Conservation (phyloP, 352 stramenopile species). For the Phytopythium ostracodes region DNA sequence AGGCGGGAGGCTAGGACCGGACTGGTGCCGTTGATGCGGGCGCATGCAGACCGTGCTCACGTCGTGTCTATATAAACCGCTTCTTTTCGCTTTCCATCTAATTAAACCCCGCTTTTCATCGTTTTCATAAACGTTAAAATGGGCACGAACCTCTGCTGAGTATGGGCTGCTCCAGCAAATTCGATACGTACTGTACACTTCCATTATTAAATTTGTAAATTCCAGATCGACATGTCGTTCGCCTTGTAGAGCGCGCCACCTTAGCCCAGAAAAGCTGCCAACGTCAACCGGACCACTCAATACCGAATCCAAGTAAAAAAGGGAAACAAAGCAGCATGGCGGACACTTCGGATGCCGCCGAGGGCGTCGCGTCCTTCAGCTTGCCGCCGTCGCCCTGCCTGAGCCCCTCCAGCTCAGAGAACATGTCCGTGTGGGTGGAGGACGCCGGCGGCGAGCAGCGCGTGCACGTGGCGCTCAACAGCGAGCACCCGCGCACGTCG, state of each 20-base stretch:
- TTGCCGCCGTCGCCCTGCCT: conserved; percentile 59
- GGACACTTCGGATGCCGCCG: background rate
- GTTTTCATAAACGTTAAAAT: too few relatives aligned
- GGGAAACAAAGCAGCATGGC: background rate
- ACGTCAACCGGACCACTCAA: background rate
- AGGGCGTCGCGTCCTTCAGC: conserved; percentile 50
- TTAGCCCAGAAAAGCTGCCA: background rate
- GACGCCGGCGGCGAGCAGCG: conserved; percentile 36
- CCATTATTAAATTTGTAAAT: background rate
- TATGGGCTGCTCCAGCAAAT: too few relatives aligned
- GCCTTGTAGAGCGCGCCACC: background rate
- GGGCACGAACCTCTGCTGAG: too few relatives aligned
- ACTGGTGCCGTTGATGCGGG: too few relatives aligned
- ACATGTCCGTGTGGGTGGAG: conserved; percentile 56
- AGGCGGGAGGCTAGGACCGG: background rate
- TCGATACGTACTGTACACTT: too few relatives aligned
- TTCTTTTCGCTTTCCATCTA: too few relatives aligned
- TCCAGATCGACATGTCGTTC: background rate
- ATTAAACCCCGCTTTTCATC: too few relatives aligned
- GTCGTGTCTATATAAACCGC: too few relatives aligned
- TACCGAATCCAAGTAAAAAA: background rate
- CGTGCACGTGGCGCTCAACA: conserved; percentile 37
- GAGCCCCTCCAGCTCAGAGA: conserved; percentile 43
- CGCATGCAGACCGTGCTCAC: too few relatives aligned
- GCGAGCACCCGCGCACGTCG: conserved; percentile 1